Evolutionary conservation across 106 monocot species (phyloP).

Genomic region (Allium fistulosum): DNA sequence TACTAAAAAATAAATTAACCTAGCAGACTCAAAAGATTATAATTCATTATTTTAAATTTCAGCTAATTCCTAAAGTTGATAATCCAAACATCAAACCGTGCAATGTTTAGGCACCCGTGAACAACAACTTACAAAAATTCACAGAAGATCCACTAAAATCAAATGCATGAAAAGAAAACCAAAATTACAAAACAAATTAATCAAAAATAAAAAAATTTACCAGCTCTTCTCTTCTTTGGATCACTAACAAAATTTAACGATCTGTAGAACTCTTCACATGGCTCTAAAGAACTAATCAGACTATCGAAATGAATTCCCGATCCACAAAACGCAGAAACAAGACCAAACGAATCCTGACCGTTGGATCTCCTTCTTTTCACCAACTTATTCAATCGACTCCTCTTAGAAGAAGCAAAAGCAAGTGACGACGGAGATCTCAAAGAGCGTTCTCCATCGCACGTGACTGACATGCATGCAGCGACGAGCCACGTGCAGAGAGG

Average conservation of each 20-base stretch:
- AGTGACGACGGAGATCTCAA: conserved; percentile 5
- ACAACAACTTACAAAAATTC: not conserved
- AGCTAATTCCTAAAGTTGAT: conserved; percentile 2
- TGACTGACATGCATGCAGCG: conserved; percentile 19
- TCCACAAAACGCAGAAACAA: conserved; percentile 5
- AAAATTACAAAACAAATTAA: not conserved
- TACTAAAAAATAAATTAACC: no score
- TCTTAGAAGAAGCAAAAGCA: not conserved
- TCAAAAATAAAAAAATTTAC: not conserved
- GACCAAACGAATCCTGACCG: not conserved
- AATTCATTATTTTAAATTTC: not conserved
- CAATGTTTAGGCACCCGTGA: not conserved
- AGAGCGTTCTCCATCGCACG: conserved; percentile 10
- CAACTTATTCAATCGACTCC: not conserved
- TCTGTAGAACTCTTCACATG: conserved; percentile 4
- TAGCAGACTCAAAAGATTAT: not conserved
- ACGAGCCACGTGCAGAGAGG: conserved; percentile 26
- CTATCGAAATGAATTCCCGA: conserved; percentile 1
- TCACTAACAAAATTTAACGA: conserved; percentile 4
- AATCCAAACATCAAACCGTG: not conserved
- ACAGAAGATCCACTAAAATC: not conserved
- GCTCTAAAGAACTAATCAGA: conserved; percentile 7
- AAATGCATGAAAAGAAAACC: not conserved
- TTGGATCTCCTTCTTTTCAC: conserved; percentile 3
- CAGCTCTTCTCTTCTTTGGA: conserved; percentile 4